phyloP scores from a whole-genome alignment of 345 rosid genomes.

The Hibiscus syriacus region DNA sequence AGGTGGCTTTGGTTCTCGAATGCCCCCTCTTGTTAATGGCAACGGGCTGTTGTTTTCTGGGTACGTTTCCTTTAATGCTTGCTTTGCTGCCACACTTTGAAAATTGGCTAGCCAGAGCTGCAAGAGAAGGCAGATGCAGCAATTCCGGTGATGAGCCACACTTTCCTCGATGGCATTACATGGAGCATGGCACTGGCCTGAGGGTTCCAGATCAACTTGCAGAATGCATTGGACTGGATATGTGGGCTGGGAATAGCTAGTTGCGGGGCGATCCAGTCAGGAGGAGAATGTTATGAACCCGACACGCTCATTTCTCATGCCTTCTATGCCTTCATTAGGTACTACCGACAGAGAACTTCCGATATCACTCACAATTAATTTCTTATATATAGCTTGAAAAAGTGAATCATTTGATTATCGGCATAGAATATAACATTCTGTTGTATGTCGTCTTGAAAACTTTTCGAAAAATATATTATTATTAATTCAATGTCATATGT shows the following conservation, averaged over 20 bases:
- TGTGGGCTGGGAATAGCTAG: slow-evolving; percentile 83
- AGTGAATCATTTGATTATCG: background rate
- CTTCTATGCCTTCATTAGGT: slow-evolving; percentile 75
- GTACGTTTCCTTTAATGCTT: too few relatives aligned
- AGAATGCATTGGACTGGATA: slow-evolving; percentile 89
- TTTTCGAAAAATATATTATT: background rate
- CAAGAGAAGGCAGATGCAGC: too few relatives aligned
- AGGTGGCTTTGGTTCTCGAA: too few relatives aligned
- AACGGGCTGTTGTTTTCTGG: too few relatives aligned
- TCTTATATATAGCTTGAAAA: slow-evolving; percentile 5
- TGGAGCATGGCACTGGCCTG: slow-evolving; percentile 50
- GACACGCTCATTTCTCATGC: slow-evolving; percentile 73
- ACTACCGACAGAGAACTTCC: slow-evolving; percentile 70
- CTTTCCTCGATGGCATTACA: too few relatives aligned
- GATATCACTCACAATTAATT: slow-evolving; percentile 79
- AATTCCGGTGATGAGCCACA: too few relatives aligned
- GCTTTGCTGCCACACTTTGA: too few relatives aligned
- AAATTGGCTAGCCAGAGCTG: too few relatives aligned
- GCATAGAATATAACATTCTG: background rate
- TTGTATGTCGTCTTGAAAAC: too few relatives aligned
- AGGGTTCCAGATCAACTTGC: slow-evolving; percentile 60
- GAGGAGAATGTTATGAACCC: slow-evolving; percentile 76
- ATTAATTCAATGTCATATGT: background rate
- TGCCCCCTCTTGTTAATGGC: too few relatives aligned
- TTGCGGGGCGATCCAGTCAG: slow-evolving; percentile 52